Percentiles rank a stretch among this genome's conserved stretches.
Conservation (phyloP, 2,329 filamentous ascomycete genomes). For the Seiridium unicorne region DNA sequence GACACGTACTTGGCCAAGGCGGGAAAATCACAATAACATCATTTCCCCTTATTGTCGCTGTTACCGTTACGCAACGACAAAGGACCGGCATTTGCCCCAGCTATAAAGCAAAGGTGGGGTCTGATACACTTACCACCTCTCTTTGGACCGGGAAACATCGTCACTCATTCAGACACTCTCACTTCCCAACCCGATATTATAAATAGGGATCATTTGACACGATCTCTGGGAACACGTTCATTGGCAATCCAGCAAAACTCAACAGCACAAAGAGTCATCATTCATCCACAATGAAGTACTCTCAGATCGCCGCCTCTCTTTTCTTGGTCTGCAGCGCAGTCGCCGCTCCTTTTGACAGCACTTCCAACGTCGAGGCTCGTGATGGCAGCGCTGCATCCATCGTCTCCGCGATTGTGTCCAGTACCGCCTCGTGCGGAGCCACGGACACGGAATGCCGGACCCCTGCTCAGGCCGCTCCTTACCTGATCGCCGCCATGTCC, state of each 20-base stretch:
- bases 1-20: not conserved
- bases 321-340: conserved; percentile 9
- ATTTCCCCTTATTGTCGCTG: not conserved
- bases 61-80: not conserved
- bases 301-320: not conserved
- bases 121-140: not conserved
- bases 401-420: conserved; percentile 56
- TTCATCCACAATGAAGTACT: conserved; percentile 9
- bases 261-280: not conserved
- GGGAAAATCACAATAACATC: not conserved
- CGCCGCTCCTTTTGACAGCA: not conserved
- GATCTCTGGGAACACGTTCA: not conserved
- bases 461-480: conserved; percentile 57
- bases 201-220: conserved; percentile 8
- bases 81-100: not conserved
- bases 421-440: conserved; percentile 50
- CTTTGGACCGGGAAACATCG: not conserved
- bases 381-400: conserved; percentile 14
- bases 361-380: not conserved
- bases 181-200: not conserved
- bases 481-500: conserved; percentile 54
- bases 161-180: not conserved
- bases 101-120: not conserved
- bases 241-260: not conserved
- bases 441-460: conserved; percentile 62